Conservation (phyloP, 2,329 filamentous ascomycete genomes). For the Aphanoascus verrucosus region DNA sequence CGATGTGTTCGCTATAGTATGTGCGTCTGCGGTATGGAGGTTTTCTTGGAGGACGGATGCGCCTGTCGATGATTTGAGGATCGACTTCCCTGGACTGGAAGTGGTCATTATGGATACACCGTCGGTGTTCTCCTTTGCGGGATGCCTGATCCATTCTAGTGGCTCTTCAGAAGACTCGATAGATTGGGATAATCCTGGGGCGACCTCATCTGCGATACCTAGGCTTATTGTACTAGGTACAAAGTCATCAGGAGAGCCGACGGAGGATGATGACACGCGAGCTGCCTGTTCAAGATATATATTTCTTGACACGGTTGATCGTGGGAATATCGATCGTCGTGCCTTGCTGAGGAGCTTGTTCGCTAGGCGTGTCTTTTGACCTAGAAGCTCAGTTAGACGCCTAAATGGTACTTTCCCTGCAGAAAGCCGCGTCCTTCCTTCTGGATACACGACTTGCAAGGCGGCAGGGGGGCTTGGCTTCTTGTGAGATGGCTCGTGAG, state of each 20-base stretch:
- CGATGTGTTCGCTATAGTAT: constrained; percentile 10
- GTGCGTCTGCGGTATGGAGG: background rate
- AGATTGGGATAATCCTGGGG: background rate
- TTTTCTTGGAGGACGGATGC: background rate
- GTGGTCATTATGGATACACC: background rate
- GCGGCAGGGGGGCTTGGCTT: background rate
- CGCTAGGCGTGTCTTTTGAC: background rate
- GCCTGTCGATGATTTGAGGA: background rate
- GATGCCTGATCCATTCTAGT: background rate
- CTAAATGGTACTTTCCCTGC: background rate
- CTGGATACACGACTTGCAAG: background rate
- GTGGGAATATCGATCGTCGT: background rate
- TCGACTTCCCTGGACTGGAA: background rate
- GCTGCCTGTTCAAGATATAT: background rate
- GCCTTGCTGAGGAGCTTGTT: background rate
- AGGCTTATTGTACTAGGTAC: background rate
- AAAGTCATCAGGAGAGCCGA: background rate
- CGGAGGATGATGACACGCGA: background rate
- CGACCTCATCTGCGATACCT: background rate
- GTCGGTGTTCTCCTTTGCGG: background rate
- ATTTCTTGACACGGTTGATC: background rate
- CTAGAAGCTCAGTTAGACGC: background rate
- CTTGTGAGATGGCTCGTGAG: background rate
- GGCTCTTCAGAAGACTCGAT: background rate
- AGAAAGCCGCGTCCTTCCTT: background rate